These are phyloP conservation scores for Chytriomyces confervae DNA, from an alignment of 192 early-diverging fungal genomes.

Conservation along the genomic window DNA sequence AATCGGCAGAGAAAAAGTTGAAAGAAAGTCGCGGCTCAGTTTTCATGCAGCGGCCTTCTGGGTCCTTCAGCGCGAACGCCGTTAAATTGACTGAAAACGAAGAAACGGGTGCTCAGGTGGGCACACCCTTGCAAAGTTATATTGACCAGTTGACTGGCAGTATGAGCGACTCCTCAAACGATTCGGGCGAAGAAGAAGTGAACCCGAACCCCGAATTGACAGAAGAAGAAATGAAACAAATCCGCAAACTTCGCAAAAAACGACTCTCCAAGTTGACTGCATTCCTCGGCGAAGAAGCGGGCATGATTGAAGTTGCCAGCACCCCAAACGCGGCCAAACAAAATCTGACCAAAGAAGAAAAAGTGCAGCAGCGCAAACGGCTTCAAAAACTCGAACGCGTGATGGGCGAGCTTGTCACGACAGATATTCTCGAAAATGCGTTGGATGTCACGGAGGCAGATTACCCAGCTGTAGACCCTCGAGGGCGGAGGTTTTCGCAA, in stretches of 20 bases:
- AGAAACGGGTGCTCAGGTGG: too few relatives aligned
- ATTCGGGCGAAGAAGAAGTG: background rate
- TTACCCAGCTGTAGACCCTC: background rate
- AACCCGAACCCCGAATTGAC: background rate
- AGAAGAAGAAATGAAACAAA: conserved; percentile 1
- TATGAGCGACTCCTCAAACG: background rate
- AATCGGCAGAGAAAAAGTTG: background rate
- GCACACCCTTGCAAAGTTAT: background rate
- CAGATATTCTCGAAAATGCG: conserved; percentile 11
- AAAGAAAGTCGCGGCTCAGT: background rate
- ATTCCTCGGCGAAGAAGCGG: conserved; percentile 25
- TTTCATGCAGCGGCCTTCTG: background rate
- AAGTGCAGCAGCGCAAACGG: background rate
- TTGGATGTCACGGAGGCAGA: background rate
- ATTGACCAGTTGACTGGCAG: background rate
- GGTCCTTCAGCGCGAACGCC: background rate
- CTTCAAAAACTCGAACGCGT: conserved; percentile 10
- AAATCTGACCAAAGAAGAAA: conserved; percentile 1
- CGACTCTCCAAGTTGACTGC: conserved; percentile 17
- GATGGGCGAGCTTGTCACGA: conserved; percentile 14
- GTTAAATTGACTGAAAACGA: background rate
- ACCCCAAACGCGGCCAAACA: background rate
- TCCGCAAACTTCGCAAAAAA: conserved; percentile 3
- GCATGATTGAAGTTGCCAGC: background rate
- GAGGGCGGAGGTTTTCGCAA: background rate